Conservation (phyloP, 1,284 basidiomycete genomes). For the Cryptococcus wingfieldii region DNA sequence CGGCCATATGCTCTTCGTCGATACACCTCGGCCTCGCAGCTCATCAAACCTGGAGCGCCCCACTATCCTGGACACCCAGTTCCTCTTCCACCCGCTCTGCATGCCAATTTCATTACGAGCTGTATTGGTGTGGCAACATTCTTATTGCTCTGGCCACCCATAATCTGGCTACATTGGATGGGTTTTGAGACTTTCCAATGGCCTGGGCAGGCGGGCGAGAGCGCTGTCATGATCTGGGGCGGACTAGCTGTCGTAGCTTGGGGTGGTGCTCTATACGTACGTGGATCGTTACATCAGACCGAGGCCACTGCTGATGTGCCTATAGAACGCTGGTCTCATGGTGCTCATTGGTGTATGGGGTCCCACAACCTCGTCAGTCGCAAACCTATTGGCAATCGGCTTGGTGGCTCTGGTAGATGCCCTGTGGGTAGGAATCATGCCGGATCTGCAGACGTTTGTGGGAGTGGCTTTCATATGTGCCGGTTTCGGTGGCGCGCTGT, state of each 20-base stretch:
- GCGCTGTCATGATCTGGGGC: constrained; percentile 18
- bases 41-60: neutral
- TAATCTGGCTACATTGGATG: constrained; percentile 35
- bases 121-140: constrained; percentile 45
- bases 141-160: constrained; percentile 43
- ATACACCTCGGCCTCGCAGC: constrained; percentile 4
- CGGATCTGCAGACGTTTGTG: constrained; percentile 33
- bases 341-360: constrained; percentile 48
- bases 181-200: constrained; percentile 39
- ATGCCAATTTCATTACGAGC: constrained; percentile 48
- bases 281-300: constrained; percentile 4
- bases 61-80: neutral
- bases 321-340: constrained; percentile 49
- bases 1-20: constrained; percentile 3
- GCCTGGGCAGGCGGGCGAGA: constrained; percentile 17
- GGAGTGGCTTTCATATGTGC: constrained; percentile 46
- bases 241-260: constrained; percentile 31
- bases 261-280: constrained; percentile 43
- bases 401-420: constrained; percentile 46
- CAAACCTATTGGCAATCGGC: constrained; percentile 48
- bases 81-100: constrained; percentile 41
- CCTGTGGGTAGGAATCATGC: constrained; percentile 36
- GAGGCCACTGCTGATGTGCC: neutral
- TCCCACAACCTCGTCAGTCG: constrained; percentile 46
- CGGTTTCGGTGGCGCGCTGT: constrained; percentile 45